Conservation (phyloP, 1,284 basidiomycete species). For the Trichosporon faecale region DNA sequence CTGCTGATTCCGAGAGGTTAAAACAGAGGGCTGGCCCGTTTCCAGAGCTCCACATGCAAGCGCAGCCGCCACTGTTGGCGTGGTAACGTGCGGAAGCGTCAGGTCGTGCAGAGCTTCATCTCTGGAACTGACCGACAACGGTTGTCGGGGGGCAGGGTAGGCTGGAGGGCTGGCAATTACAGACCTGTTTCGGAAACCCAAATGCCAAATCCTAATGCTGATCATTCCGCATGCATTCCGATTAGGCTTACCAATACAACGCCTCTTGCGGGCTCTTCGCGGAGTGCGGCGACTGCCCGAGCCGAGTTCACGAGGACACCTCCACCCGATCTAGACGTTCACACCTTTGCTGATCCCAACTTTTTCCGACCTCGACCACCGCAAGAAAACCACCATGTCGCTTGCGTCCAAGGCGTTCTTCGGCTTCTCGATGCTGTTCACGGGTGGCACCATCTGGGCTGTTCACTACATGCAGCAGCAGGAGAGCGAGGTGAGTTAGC, state of each 20-base stretch:
- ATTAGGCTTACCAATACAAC: not conserved
- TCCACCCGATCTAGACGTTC: not conserved
- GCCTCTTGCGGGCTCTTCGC: not conserved
- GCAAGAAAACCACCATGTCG: constrained; percentile 58
- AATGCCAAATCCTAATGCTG: not conserved
- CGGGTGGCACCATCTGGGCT: constrained; percentile 75
- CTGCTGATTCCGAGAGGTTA: not conserved
- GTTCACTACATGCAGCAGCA: constrained; percentile 85
- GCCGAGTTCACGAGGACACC: not conserved
- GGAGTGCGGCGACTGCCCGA: not conserved
- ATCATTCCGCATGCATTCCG: not conserved
- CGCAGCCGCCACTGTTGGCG: not conserved
- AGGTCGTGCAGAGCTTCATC: too few relatives aligned
- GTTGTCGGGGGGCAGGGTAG: too few relatives aligned
- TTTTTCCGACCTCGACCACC: not conserved
- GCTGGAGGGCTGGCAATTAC: not conserved
- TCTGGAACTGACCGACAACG: too few relatives aligned
- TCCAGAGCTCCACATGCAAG: not conserved
- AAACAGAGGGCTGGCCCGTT: not conserved
- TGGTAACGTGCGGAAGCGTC: not conserved
- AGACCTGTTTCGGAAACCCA: not conserved
- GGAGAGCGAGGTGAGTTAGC: constrained; percentile 69
- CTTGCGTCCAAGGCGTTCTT: constrained; percentile 74
- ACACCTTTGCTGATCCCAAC: not conserved
- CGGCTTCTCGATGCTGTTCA: constrained; percentile 63